Conservation (phyloP, 1,284 basidiomycete species). For the Papiliotrema nemorosa region DNA sequence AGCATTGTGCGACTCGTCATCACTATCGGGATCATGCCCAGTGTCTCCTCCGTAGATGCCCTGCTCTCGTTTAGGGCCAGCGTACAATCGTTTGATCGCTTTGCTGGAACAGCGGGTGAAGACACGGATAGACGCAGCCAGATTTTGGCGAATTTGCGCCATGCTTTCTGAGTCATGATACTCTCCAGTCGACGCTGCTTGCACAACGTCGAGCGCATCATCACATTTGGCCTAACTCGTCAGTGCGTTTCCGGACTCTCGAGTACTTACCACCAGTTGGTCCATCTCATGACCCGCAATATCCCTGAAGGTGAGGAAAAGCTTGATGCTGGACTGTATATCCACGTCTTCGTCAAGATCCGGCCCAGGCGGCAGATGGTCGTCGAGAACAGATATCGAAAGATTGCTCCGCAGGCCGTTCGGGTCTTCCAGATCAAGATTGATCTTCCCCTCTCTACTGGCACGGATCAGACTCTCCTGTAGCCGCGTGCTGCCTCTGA, state of each 20-base stretch:
- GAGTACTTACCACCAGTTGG: constrained; percentile 63
- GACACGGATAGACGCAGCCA: constrained; percentile 64
- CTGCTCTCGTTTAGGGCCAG: constrained; percentile 47
- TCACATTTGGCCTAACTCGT: constrained; percentile 33
- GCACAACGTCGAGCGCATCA: constrained; percentile 41
- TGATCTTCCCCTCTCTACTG: constrained; percentile 57
- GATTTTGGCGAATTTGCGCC: constrained; percentile 59
- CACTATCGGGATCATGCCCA: constrained; percentile 26
- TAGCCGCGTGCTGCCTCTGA: constrained; percentile 74
- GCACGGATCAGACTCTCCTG: constrained; percentile 74
- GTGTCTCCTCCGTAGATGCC: constrained; percentile 24
- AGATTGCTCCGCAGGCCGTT: constrained; percentile 5
- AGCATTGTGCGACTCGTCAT: constrained; percentile 19
- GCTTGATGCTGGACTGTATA: constrained; percentile 63
- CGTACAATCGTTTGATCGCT: constrained; percentile 71
- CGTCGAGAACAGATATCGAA: constrained; percentile 39
- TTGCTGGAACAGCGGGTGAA: constrained; percentile 67
- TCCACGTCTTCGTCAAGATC: constrained; percentile 47
- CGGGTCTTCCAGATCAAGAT: constrained; percentile 29
- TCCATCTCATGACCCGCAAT: constrained; percentile 75
- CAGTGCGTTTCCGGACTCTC: not conserved
- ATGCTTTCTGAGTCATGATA: constrained; percentile 53
- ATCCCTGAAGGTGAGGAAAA: constrained; percentile 79
- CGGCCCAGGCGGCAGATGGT: constrained; percentile 46
- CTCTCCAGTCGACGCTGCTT: constrained; percentile 19